Percentiles rank a stretch among this genome's conserved stretches.
Conservation (phyloP, 2,329 filamentous ascomycete genomes). For the Alternaria angustiovoidea region DNA sequence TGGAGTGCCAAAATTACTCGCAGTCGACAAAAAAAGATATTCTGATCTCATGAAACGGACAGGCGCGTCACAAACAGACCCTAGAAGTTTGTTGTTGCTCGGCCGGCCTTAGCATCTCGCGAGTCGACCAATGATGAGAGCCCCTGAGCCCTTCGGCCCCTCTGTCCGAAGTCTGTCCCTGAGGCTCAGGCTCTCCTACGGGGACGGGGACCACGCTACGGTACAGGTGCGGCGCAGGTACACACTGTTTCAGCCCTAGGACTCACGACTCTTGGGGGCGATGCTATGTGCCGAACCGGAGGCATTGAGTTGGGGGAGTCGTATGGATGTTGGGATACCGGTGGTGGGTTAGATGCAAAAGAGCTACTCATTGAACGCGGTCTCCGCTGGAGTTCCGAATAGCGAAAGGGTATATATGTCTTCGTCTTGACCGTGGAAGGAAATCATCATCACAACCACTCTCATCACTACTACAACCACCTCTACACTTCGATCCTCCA, state of each 20-base stretch:
- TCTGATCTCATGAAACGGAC: constrained; percentile 22
- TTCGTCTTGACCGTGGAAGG: constrained; percentile 23
- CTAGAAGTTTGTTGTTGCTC: constrained; percentile 25
- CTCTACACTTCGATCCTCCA: neutral
- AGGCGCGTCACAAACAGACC: constrained; percentile 25
- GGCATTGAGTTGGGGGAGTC: constrained; percentile 34
- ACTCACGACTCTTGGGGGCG: constrained; percentile 35
- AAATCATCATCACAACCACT: constrained; percentile 28
- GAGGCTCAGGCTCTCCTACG: constrained; percentile 43
- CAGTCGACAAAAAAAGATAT: constrained; percentile 23
- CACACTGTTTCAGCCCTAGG: constrained; percentile 38
- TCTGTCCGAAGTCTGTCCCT: constrained; percentile 28
- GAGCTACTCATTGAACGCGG: constrained; percentile 33
- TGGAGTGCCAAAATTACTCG: neutral
- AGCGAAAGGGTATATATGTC: constrained; percentile 43
- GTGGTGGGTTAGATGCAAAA: constrained; percentile 29
- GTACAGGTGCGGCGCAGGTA: constrained; percentile 35
- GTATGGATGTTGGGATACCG: constrained; percentile 33
- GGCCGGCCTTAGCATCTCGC: constrained; percentile 7
- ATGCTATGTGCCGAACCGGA: constrained; percentile 39
- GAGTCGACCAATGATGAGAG: constrained; percentile 26
- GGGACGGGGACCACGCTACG: constrained; percentile 30
- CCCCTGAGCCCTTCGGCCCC: constrained; percentile 39
- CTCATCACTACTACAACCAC: constrained; percentile 24
- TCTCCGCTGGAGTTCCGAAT: constrained; percentile 46